Conservation (phyloP, 2,329 filamentous ascomycete species). For the Ramichloridium luteum region DNA sequence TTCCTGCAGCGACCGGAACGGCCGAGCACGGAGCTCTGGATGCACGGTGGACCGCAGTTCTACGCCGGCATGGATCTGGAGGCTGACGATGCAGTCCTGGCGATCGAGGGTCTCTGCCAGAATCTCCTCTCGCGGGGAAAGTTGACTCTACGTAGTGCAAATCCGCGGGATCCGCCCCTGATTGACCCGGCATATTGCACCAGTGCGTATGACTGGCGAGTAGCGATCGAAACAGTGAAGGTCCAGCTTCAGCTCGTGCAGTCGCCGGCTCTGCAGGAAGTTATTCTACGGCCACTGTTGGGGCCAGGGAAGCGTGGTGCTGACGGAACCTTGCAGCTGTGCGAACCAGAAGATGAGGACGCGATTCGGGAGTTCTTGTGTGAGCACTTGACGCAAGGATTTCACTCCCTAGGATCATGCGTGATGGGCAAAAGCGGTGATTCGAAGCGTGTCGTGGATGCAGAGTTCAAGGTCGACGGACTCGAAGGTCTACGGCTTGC, state of each 20-base stretch:
- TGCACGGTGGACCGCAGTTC: conserved; percentile 6
- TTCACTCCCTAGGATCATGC: conserved; percentile 5
- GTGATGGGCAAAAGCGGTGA: conserved; percentile 3
- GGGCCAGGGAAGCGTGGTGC: conserved; percentile 1
- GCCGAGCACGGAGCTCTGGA: conserved; percentile 5
- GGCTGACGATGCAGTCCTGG: conserved; percentile 4
- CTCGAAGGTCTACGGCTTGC: conserved; percentile 29
- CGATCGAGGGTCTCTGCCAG: conserved; percentile 6
- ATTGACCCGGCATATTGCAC: conserved; percentile 6
- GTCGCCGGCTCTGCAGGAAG: conserved; percentile 1
- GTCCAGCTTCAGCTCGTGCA: conserved; percentile 1
- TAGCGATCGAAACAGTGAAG: conserved; percentile 6
- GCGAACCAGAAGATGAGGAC: conserved; percentile 4
- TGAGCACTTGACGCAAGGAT: conserved; percentile 3
- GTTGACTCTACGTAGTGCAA: not conserved
- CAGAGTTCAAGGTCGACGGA: conserved; percentile 27
- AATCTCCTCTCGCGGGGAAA: conserved; percentile 4
- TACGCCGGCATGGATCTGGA: conserved; percentile 1
- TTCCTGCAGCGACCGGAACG: conserved; percentile 3
- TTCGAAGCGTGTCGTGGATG: conserved; percentile 31
- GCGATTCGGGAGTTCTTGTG: conserved; percentile 2
- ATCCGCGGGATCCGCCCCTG: conserved; percentile 3
- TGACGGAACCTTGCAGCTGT: conserved; percentile 3
- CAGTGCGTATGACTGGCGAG: conserved; percentile 5
- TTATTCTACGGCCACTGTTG: conserved; percentile 2